A percentile compares a stretch with the other conserved stretches of the same genome.
Evolutionary conservation across 805 yeast genomes (phyloP).

Genomic region (Scheffersomyces lignosus): DNA sequence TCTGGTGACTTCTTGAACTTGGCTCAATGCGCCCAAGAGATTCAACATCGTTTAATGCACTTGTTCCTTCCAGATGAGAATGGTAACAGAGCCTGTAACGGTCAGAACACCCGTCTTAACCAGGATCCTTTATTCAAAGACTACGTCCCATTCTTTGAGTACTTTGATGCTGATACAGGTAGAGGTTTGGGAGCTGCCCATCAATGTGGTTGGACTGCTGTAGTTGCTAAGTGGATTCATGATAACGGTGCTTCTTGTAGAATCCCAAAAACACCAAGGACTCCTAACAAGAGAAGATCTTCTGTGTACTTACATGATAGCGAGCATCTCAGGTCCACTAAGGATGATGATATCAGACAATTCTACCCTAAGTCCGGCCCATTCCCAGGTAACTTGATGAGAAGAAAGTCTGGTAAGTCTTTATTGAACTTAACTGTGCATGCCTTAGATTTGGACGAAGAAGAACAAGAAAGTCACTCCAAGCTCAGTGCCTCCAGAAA

Average conservation of each 20-base stretch:
- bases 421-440: conserved; percentile 66
- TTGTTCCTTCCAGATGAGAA: conserved; percentile 68
- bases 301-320: conserved; percentile 21
- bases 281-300: conserved; percentile 26
- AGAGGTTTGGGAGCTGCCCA: conserved; percentile 92
- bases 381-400: conserved; percentile 51
- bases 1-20: conserved; percentile 74
- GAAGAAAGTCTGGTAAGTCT: conserved; percentile 77
- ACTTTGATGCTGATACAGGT: conserved; percentile 92
- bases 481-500: conserved; percentile 17
- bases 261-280: conserved; percentile 45
- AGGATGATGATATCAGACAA: conserved; percentile 35
- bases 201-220: conserved; percentile 96
- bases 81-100: conserved; percentile 76
- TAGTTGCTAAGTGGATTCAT: conserved; percentile 88
- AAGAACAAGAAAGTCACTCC: conserved; percentile 40
- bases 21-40: conserved; percentile 87
- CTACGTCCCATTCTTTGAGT: conserved; percentile 77
- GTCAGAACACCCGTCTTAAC: conserved; percentile 54
- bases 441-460: conserved; percentile 65
- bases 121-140: conserved; percentile 73
- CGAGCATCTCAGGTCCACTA: conserved; percentile 15
- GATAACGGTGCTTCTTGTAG: conserved; percentile 78
- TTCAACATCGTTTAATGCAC: conserved; percentile 81
- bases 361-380: conserved; percentile 49